Conservation (phyloP, 129 eudicot species). For the Dittrichia graveolens region DNA sequence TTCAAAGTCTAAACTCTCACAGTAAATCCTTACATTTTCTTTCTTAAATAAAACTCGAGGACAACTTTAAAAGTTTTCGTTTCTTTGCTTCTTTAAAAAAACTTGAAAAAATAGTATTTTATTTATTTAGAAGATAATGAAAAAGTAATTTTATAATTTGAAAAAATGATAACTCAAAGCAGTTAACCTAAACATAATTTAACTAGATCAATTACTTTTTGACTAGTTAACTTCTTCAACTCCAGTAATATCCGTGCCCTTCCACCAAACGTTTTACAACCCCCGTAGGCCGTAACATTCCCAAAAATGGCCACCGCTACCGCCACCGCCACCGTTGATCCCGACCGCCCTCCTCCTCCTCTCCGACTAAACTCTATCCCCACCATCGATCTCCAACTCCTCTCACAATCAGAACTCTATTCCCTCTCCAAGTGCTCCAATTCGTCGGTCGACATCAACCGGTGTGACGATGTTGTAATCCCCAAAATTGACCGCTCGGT, state of each 20-base stretch:
- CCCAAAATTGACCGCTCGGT: slow-evolving; percentile 87
- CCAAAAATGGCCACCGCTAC: slow-evolving; percentile 51
- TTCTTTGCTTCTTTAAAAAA: too few species aligned
- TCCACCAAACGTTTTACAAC: neutral
- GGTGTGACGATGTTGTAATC: slow-evolving; percentile 66
- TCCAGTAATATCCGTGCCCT: neutral
- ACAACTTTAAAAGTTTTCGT: too few species aligned
- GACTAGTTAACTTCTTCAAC: neutral
- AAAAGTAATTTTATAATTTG: too few species aligned
- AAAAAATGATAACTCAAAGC: neutral
- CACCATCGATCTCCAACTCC: slow-evolving; percentile 66
- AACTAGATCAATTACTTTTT: slow-evolving; percentile 8
- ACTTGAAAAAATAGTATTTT: too few species aligned
- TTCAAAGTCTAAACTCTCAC: too few species aligned
- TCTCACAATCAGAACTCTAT: slow-evolving; percentile 82
- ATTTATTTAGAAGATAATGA: too few species aligned
- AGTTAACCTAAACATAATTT: neutral
- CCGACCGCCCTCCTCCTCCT: slow-evolving; percentile 38
- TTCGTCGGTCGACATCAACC: slow-evolving; percentile 47
- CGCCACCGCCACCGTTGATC: slow-evolving; percentile 39
- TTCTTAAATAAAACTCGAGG: too few species aligned
- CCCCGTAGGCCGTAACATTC: slow-evolving; percentile 2
- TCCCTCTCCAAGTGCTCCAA: slow-evolving; percentile 64
- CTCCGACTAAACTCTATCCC: slow-evolving; percentile 61
- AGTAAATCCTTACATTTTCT: too few species aligned